Base-by-base conservation (phyloP, 768 basidiomycete genomes). In the Tricholoma sp. region DNA sequence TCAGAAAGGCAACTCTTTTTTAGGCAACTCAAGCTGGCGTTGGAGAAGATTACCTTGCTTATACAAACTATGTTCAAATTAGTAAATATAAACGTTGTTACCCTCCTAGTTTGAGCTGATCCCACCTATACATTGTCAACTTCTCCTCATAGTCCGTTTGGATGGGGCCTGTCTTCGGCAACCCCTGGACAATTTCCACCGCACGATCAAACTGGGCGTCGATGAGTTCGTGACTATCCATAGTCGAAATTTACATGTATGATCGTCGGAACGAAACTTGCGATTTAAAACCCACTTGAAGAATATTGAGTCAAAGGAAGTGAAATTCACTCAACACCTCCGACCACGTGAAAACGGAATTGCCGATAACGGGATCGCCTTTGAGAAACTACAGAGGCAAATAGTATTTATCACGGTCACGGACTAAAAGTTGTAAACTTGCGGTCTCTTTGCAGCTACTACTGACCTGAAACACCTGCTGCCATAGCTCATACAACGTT, bases 101-200 rank as follows among this genome's bases (percentile, higher is more conserved):
- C n/a, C 9, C 16, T 31, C 0, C 16, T 10, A 29, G 9, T 50
- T 22, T 21, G 27, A 39, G 9, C 18, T 68, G 80, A 32, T 59
- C 45, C 18, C 29, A 88, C 88, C 91, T 91, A 69, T 98, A 98
- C 84, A 98, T 92, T 10, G 84, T 82, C 12, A 98, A 74, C 70
- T 98, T 98, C 69, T 96, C 94, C 63, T 97, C 94, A 68, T 98
- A 97, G 61, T 84, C 90, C 0, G 94, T 97, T 70, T 97, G 94
- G 65, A 98, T 94, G 29, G 94, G 93, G 0, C 95, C 94, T 9
- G 85, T 91, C 78, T 96, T 96, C 1, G 95, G 94, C 31, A 97
- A 76, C 57, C 89, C 75, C 69, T 98, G 95, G 4, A 97, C 88
- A 55, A 98, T 96, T 71, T 95, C 88, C 9, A 98, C 94, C 3